phyloP scores from a whole-genome alignment of 768 basidiomycete species.

The Chlorophyllum brunneum region DNA sequence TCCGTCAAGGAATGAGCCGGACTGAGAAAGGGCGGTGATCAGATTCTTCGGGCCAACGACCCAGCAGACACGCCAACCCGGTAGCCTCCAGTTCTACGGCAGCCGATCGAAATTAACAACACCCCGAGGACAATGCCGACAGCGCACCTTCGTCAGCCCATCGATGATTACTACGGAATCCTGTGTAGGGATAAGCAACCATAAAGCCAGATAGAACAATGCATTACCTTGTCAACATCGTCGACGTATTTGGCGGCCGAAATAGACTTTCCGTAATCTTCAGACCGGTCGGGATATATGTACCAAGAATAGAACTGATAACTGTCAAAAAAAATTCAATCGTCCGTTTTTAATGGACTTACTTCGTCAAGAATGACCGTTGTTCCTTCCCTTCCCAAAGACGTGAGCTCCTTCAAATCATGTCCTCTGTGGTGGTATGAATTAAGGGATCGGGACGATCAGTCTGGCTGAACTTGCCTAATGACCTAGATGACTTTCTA shows the following conservation, averaged over 20 bases:
- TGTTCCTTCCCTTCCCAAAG: conserved; percentile 68
- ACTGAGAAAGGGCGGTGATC: conserved; percentile 87
- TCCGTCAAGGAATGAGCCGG: conserved; percentile 91
- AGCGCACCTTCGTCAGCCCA: conserved; percentile 80
- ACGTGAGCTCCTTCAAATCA: conserved; percentile 77
- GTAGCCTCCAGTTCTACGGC: conserved; percentile 87
- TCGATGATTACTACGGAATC: conserved; percentile 86
- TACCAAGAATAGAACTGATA: conserved; percentile 94
- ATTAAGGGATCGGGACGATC: not conserved
- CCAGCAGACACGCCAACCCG: conserved; percentile 95
- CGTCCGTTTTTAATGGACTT: conserved; percentile 5
- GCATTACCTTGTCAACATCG: conserved; percentile 69
- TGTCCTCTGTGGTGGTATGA: conserved; percentile 48
- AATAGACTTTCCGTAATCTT: conserved; percentile 72
- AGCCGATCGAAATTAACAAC: not conserved
- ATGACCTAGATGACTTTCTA: conserved; percentile 40
- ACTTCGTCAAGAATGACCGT: conserved; percentile 87
- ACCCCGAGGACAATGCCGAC: not conserved
- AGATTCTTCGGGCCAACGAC: conserved; percentile 89
- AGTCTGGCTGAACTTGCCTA: conserved; percentile 27
- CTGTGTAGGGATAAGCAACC: conserved; percentile 23
- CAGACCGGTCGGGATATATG: conserved; percentile 77
- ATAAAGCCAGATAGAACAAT: not conserved
- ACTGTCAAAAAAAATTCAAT: not conserved
- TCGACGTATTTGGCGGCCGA: conserved; percentile 83